Evolutionary conservation across 2,329 filamentous ascomycete genomes (phyloP), one percentile per base, ranked within the genome.

Genomic region (Aspergillus versicolor): DNA sequence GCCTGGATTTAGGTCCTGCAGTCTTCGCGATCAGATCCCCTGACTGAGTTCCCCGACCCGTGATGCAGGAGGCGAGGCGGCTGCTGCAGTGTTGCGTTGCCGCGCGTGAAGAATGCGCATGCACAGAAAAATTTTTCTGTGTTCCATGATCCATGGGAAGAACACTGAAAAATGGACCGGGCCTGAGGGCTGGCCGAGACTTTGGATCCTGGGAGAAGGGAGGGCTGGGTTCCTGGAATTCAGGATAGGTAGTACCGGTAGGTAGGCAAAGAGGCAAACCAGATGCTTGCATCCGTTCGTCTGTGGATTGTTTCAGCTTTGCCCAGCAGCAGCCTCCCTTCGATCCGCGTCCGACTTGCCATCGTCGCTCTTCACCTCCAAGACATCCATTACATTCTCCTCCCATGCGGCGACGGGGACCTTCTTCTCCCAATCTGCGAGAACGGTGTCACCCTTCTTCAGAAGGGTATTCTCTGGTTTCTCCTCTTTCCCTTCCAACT

Each of bases 381-480:
- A 58, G 1, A 66, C 64, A 32, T 73, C 73, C 71, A 75, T 73
- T 6, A 44, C 21, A 50, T 69, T 72, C 63, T 71, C 68, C 58
- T 75, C 73, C 73, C 73, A 75, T n/a, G 53, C 56, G 24, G 71
- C 65, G n/a, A 75, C 68, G 5, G 46, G 38, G 19, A 71, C 69
- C 45, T 57, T 62, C 11, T 54, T 62, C 56, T 75, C 73, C 73
- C 73, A 75, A 43, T 43, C 49, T 5, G 64, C 58, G 15, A 75
- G 45, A 4, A 66, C 69, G 22, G 21, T 43, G 34, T 73, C 70
- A 1, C 71, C 73, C 57, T 69, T 70, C 41, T 56, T 57, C 19
- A 57, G 60, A 2, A 75, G 54, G 45, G 64, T 60, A 2, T 15
- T 51, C 58, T 75, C 72, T 1, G 72, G 68, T 38, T 64, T 66